A percentile compares a stretch with the other conserved stretches of the same genome.
phyloP scores from a whole-genome alignment of 257 asterid species.

The Rauvolfia tetraphylla region DNA sequence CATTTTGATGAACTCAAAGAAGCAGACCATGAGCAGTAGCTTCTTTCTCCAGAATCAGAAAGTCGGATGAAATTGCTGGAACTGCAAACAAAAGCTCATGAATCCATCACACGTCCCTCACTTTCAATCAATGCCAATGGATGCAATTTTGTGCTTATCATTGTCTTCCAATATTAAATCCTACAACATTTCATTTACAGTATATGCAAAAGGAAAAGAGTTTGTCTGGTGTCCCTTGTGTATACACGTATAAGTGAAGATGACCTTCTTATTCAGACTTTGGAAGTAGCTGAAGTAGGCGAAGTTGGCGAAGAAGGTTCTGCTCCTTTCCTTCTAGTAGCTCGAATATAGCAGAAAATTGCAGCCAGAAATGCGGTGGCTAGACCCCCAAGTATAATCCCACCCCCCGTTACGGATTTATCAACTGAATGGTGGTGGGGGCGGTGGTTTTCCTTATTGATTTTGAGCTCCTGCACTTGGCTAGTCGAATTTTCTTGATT shows the following conservation, averaged over 20 bases:
- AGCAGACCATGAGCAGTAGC: no score
- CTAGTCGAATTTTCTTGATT: slow-evolving; percentile 5
- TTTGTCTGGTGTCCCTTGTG: background rate
- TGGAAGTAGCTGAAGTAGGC: slow-evolving; percentile 12
- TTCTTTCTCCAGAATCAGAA: no score
- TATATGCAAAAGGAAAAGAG: no score
- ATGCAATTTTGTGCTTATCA: background rate
- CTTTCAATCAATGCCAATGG: no score
- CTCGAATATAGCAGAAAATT: slow-evolving; percentile 59
- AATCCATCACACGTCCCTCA: no score
- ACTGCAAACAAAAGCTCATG: no score
- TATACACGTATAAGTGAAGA: background rate
- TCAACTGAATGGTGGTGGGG: slow-evolving; percentile 23
- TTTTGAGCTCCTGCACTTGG: slow-evolving; percentile 6
- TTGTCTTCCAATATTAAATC: background rate
- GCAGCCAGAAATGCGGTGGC: slow-evolving; percentile 45
- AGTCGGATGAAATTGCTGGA: no score
- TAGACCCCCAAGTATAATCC: slow-evolving; percentile 35
- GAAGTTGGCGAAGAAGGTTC: slow-evolving; percentile 25
- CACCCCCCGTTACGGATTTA: slow-evolving; percentile 33
- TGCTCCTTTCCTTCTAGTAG: slow-evolving; percentile 39
- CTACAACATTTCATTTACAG: background rate
- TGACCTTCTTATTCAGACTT: background rate
- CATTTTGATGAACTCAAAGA: no score
- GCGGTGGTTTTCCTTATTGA: background rate